These are phyloP conservation scores for Acacia confusa DNA, from an alignment of 306 rosid species.

Conservation along the genomic window DNA sequence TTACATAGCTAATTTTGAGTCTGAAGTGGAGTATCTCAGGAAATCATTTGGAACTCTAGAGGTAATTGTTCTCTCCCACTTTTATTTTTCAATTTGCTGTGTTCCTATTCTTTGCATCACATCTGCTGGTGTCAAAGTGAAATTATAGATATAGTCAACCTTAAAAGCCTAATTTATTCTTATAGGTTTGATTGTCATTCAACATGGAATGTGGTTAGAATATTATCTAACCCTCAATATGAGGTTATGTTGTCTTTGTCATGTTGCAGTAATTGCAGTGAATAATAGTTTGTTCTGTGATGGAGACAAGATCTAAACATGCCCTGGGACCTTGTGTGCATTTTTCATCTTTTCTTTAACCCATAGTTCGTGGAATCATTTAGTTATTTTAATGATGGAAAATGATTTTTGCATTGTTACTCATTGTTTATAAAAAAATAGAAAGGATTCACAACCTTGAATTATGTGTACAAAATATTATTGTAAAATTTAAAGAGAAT, in stretches of 20 bases:
- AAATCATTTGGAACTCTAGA: slow-evolving; percentile 78
- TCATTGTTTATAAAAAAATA: background rate
- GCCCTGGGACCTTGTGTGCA: slow-evolving; percentile 12
- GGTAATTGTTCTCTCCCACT: slow-evolving; percentile 40
- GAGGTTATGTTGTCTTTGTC: background rate
- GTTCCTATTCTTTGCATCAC: background rate
- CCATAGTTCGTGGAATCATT: background rate
- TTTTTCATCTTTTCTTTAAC: slow-evolving; percentile 47
- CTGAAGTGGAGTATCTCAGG: slow-evolving; percentile 81
- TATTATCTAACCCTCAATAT: background rate
- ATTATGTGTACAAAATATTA: background rate
- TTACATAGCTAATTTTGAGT: slow-evolving; percentile 82
- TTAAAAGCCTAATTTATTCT: background rate
- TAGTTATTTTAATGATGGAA: background rate
- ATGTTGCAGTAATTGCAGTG: background rate
- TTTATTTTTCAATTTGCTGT: background rate
- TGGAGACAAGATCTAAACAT: background rate
- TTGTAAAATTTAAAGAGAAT: background rate
- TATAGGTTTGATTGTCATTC: background rate
- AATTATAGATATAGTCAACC: background rate
- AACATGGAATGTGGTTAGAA: background rate
- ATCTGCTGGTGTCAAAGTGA: background rate
- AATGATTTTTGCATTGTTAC: background rate
- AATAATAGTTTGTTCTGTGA: background rate
- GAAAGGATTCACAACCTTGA: background rate